Conservation (phyloP, 2,329 filamentous ascomycete genomes). For the Aspergillus eucalypticola region DNA sequence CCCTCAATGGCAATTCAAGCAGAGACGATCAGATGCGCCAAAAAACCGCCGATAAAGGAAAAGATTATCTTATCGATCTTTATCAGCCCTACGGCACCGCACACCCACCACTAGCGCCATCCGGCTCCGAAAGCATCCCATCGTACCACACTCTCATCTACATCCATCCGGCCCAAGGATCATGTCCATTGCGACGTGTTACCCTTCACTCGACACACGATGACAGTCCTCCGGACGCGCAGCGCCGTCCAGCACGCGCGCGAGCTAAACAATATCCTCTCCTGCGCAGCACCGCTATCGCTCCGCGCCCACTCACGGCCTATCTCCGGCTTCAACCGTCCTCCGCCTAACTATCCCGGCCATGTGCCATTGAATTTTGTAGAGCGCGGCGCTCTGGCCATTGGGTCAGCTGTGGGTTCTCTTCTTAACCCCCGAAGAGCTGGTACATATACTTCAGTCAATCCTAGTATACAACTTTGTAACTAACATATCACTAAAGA, state of each 20-base stretch:
- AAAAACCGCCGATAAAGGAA: neutral
- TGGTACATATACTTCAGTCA: constrained; percentile 49
- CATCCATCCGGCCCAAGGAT: constrained; percentile 3
- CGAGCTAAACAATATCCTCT: constrained; percentile 10
- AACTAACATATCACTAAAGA: constrained; percentile 58
- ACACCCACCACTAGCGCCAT: constrained; percentile 12
- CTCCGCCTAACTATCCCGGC: constrained; percentile 82
- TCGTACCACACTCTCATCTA: constrained; percentile 18
- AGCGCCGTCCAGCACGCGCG: constrained; percentile 18
- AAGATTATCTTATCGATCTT: constrained; percentile 20
- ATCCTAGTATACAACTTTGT: neutral
- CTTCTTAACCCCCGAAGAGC: constrained; percentile 75
- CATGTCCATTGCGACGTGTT: constrained; percentile 14
- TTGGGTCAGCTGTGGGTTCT: constrained; percentile 61
- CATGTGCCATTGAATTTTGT: constrained; percentile 82
- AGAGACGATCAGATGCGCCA: neutral
- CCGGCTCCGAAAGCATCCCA: constrained; percentile 16
- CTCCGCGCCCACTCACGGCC: constrained; percentile 36
- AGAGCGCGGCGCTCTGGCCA: constrained; percentile 71
- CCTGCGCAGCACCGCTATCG: constrained; percentile 7
- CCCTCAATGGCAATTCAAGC: neutral
- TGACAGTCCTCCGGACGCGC: constrained; percentile 31
- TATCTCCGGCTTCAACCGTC: constrained; percentile 84
- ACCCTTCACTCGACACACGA: constrained; percentile 18
- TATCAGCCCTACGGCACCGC: constrained; percentile 22